Conservation (phyloP, 495 filamentous ascomycete species). For the Neurospora sp. region DNA sequence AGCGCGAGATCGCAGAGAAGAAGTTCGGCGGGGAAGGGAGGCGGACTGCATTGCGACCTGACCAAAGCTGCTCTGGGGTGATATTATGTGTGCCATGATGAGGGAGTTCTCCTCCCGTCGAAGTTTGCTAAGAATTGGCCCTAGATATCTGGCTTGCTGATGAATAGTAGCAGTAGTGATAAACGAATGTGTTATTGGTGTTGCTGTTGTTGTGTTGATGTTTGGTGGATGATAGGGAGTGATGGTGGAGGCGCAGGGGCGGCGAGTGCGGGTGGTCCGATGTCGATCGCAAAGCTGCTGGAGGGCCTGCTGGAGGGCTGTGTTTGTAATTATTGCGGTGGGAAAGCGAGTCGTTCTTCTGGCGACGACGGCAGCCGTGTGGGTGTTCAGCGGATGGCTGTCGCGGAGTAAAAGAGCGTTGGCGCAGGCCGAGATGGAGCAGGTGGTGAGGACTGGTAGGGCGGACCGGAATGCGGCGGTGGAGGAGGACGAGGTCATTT, state of each 20-base stretch:
- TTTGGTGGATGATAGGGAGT: conserved; percentile 19
- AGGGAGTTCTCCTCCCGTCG: not conserved
- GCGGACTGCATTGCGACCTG: conserved; percentile 14
- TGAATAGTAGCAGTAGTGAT: not conserved
- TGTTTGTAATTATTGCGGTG: not conserved
- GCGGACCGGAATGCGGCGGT: not conserved
- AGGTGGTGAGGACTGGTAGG: conserved; percentile 7
- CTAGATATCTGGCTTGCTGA: not conserved
- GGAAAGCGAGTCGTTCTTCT: conserved; percentile 18
- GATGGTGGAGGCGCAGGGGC: conserved; percentile 11
- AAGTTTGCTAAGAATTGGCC: not conserved
- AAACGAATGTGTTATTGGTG: conserved; percentile 11
- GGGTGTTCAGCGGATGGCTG: conserved; percentile 18
- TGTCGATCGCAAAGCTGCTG: conserved; percentile 5
- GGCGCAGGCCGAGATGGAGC: conserved; percentile 24
- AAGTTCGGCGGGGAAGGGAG: conserved; percentile 7
- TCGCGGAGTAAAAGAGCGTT: conserved; percentile 28
- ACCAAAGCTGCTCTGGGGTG: conserved; percentile 20
- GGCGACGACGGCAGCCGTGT: conserved; percentile 27
- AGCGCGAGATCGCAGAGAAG: conserved; percentile 3
- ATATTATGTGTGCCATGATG: conserved; percentile 17
- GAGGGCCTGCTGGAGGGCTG: not conserved
- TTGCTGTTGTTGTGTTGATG: not conserved
- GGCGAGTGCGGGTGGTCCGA: conserved; percentile 13
- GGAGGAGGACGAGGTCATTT: conserved; percentile 27